Conservation (phyloP, 2,329 filamentous ascomycete species). For the Penicillium frequentans region DNA sequence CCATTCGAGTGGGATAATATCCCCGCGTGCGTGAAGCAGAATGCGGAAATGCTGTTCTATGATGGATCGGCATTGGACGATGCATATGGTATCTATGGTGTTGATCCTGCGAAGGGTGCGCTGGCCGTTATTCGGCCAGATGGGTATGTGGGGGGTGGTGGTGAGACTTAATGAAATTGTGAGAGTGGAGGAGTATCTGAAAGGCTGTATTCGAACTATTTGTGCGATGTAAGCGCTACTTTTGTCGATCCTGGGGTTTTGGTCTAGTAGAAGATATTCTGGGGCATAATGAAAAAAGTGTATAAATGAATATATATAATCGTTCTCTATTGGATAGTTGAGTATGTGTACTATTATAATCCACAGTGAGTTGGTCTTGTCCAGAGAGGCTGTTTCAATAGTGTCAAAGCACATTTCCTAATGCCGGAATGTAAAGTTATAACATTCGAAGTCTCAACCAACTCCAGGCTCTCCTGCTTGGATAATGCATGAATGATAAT, state of each 20-base stretch:
- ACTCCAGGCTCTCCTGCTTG: neutral
- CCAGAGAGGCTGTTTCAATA: neutral
- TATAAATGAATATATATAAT: neutral
- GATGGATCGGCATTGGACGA: constrained; percentile 35
- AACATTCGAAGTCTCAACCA: neutral
- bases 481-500: neutral
- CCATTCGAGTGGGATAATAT: constrained; percentile 36
- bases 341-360: neutral
- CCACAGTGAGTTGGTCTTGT: neutral
- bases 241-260: neutral
- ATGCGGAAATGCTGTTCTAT: constrained; percentile 39
- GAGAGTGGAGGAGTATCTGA: constrained; percentile 27
- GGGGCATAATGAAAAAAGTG: neutral
- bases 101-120: constrained; percentile 30
- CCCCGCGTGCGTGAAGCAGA: constrained; percentile 30
- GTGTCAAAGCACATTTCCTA: neutral
- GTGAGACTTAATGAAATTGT: constrained; percentile 28
- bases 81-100: constrained; percentile 38
- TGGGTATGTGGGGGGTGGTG: constrained; percentile 37
- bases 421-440: neutral
- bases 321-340: neutral
- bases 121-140: constrained; percentile 40
- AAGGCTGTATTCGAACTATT: constrained; percentile 10
- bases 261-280: neutral
- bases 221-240: neutral